Evolutionary conservation across 1,284 basidiomycete species (phyloP).

Genomic region (Irpex sp.): DNA sequence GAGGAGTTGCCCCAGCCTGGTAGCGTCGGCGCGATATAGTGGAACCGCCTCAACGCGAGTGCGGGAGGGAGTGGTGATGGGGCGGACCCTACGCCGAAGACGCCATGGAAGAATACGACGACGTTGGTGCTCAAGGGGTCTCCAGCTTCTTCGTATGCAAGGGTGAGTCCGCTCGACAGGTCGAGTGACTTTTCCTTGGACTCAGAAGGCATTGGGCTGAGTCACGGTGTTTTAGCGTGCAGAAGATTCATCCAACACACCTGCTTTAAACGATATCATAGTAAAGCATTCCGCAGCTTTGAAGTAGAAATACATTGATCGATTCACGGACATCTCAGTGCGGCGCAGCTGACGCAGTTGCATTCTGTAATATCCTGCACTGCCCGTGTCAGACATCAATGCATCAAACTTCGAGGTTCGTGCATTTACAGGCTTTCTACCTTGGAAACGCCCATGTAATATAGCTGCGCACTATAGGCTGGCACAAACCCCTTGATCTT

Average conservation of each 20-base stretch:
- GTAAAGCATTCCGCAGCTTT: no score
- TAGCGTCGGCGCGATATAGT: constrained; percentile 44
- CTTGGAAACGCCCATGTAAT: no score
- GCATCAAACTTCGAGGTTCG: no score
- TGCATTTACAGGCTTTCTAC: no score
- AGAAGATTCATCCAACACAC: neutral
- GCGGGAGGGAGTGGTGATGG: constrained; percentile 21
- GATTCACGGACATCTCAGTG: neutral
- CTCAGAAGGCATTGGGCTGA: neutral
- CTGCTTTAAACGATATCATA: no score
- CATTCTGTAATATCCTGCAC: neutral
- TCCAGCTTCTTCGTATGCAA: constrained; percentile 47
- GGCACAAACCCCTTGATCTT: no score
- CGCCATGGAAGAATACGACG: constrained; percentile 48
- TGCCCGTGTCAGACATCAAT: no score
- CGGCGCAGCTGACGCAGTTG: neutral
- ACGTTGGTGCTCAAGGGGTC: constrained; percentile 40
- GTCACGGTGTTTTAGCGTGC: neutral
- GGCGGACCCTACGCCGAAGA: constrained; percentile 42
- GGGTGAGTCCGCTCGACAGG: constrained; percentile 38
- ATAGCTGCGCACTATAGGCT: no score
- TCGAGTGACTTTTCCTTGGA: constrained; percentile 33
- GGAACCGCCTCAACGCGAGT: constrained; percentile 36
- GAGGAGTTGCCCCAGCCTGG: constrained; percentile 54
- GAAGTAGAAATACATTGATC: no score